phyloP scores from a whole-genome alignment of 2,329 filamentous ascomycete species.

The Aureobasidium subglaciale region DNA sequence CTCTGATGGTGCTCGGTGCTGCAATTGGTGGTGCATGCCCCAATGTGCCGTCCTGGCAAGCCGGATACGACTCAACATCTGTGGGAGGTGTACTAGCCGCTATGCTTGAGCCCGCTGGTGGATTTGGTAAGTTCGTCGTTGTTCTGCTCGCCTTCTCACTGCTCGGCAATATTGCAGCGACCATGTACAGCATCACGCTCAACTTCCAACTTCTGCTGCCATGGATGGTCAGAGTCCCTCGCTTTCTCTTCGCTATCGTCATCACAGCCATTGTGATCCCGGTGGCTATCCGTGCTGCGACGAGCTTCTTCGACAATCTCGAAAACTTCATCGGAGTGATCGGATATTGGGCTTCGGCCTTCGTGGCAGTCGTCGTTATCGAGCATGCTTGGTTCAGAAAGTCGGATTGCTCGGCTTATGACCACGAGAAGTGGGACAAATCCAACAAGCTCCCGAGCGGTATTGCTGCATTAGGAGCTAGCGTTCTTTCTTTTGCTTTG shows the following conservation, averaged over 20 bases:
- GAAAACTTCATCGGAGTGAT: constrained; percentile 42
- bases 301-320: constrained; percentile 37
- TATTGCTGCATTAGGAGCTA: constrained; percentile 29
- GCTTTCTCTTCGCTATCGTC: constrained; percentile 37
- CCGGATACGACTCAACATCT: constrained; percentile 31
- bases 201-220: constrained; percentile 33
- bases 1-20: constrained; percentile 34
- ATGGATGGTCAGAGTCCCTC: constrained; percentile 30
- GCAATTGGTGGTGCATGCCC: constrained; percentile 35
- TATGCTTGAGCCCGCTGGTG: constrained; percentile 34
- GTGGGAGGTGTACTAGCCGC: constrained; percentile 35
- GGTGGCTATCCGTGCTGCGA: constrained; percentile 38
- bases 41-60: constrained; percentile 24
- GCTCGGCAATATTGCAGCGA: constrained; percentile 39
- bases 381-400: constrained; percentile 37
- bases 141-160: constrained; percentile 37
- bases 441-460: constrained; percentile 33
- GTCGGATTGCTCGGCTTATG: constrained; percentile 30
- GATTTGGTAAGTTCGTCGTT: constrained; percentile 38
- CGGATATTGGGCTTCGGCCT: constrained; percentile 41
- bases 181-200: constrained; percentile 40
- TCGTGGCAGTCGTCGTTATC: constrained; percentile 35
- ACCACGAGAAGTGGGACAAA: constrained; percentile 36
- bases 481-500: constrained; percentile 20
- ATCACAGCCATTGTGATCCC: constrained; percentile 36